Conservation (phyloP, 305 asterid species). For the Fraxinus baroniana region DNA sequence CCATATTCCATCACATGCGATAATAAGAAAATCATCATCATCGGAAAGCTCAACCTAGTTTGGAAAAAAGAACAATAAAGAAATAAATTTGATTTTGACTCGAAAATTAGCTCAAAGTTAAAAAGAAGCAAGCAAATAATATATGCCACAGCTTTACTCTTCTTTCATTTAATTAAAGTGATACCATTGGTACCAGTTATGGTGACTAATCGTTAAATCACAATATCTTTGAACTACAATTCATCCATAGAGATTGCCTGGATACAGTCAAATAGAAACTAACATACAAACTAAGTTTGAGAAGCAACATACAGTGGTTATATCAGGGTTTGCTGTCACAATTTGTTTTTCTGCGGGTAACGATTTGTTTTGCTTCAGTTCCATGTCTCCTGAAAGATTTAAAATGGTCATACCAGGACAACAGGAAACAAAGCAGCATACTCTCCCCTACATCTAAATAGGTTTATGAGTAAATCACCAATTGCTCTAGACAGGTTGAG, state of each 20-base stretch:
- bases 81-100: conserved; percentile 21
- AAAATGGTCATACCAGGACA: conserved; percentile 18
- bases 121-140: background rate
- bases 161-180: background rate
- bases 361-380: conserved; percentile 77
- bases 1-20: conserved; percentile 99
- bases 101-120: conserved; percentile 8
- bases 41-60: conserved; percentile 71
- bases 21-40: conserved; percentile 82
- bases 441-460: conserved; percentile 15
- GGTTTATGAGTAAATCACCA: conserved; percentile 42
- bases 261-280: conserved; percentile 4
- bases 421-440: conserved; percentile 13
- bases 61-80: conserved; percentile 20
- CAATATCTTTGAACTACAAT: background rate
- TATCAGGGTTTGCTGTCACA: conserved; percentile 88
- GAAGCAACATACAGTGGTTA: conserved; percentile 57
- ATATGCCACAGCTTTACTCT: background rate
- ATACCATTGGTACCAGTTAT: conserved; percentile 8
- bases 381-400: conserved; percentile 77
- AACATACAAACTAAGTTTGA: conserved; percentile 1
- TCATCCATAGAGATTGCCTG: conserved; percentile 1
- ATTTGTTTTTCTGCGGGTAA: conserved; percentile 91
- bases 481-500: conserved; percentile 92
- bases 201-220: background rate